Conservation (phyloP, 2,329 filamentous ascomycete species). For the Colletotrichum siamense region DNA sequence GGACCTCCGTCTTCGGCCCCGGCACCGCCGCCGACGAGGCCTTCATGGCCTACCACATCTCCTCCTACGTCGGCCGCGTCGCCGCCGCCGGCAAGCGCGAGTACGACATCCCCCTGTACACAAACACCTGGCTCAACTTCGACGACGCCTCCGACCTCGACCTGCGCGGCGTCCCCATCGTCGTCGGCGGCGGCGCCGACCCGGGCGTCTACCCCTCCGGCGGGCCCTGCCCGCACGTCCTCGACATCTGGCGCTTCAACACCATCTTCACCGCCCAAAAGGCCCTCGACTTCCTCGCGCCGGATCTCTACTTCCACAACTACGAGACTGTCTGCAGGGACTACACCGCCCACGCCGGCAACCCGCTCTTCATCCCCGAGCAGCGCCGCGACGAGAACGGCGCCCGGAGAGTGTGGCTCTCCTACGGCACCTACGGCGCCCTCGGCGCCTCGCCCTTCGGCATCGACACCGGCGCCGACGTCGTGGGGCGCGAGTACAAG, state of each 20-base stretch:
- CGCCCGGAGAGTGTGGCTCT: constrained; percentile 44
- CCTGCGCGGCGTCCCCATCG: constrained; percentile 33
- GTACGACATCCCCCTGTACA: constrained; percentile 37
- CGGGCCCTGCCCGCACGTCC: constrained; percentile 34
- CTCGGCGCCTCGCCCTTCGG: constrained; percentile 45
- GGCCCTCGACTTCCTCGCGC: constrained; percentile 49
- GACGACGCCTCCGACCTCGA: constrained; percentile 35
- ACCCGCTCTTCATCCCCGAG: constrained; percentile 57
- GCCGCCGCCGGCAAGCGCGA: constrained; percentile 37
- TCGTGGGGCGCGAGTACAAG: constrained; percentile 34
- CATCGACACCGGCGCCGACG: constrained; percentile 38
- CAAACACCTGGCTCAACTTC: constrained; percentile 42
- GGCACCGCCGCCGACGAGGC: constrained; percentile 34
- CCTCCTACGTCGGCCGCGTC: constrained; percentile 38
- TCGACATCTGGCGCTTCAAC: constrained; percentile 46
- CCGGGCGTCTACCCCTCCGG: constrained; percentile 43
- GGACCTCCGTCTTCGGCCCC: constrained; percentile 37
- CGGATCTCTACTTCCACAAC: constrained; percentile 54
- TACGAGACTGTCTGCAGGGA: constrained; percentile 48
- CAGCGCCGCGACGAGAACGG: constrained; percentile 54
- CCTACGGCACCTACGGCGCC: constrained; percentile 43
- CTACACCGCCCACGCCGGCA: constrained; percentile 43
- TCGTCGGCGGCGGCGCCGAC: constrained; percentile 38
- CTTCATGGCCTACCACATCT: constrained; percentile 42
- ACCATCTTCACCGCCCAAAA: constrained; percentile 29